A percentile compares a stretch with the other conserved stretches of the same genome.
These are phyloP conservation scores for Ceratobasidium sp. DNA, from an alignment of 1,284 basidiomycete species.

Conservation along the genomic window DNA sequence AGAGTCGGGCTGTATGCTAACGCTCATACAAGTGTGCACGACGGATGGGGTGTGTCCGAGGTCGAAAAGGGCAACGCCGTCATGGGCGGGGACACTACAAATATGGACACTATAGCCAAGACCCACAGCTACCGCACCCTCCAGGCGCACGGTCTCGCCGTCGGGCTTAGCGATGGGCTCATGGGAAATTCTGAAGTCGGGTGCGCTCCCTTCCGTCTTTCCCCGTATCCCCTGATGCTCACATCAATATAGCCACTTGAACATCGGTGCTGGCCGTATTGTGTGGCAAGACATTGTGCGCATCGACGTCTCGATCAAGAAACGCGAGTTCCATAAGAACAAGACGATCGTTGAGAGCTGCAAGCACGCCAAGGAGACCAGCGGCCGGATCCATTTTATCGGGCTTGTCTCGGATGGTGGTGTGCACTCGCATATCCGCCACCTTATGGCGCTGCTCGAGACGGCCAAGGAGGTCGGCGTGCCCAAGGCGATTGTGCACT, in stretches of 20 bases:
- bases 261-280: constrained; percentile 90
- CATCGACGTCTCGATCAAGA: constrained; percentile 91
- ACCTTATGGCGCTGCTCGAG: constrained; percentile 87
- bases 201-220: constrained; percentile 57
- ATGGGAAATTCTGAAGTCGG: constrained; percentile 98
- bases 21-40: constrained; percentile 75
- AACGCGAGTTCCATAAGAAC: constrained; percentile 84
- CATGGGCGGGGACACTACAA: constrained; percentile 79
- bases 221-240: background rate
- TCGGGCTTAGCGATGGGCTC: constrained; percentile 88
- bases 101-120: constrained; percentile 87
- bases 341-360: constrained; percentile 75
- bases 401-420: constrained; percentile 92
- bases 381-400: constrained; percentile 82
- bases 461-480: constrained; percentile 86
- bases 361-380: constrained; percentile 80
- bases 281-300: constrained; percentile 96
- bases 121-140: constrained; percentile 78
- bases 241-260: constrained; percentile 73
- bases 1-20: background rate
- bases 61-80: constrained; percentile 88
- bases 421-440: constrained; percentile 92
- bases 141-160: constrained; percentile 85
- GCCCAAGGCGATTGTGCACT: constrained; percentile 88
- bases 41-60: constrained; percentile 87